A percentile compares a stretch with the other conserved stretches of the same genome.
These are phyloP conservation scores for Jimgerdemannia lactiflua DNA, from an alignment of 192 early-diverging fungal species.

Conservation along the genomic window DNA sequence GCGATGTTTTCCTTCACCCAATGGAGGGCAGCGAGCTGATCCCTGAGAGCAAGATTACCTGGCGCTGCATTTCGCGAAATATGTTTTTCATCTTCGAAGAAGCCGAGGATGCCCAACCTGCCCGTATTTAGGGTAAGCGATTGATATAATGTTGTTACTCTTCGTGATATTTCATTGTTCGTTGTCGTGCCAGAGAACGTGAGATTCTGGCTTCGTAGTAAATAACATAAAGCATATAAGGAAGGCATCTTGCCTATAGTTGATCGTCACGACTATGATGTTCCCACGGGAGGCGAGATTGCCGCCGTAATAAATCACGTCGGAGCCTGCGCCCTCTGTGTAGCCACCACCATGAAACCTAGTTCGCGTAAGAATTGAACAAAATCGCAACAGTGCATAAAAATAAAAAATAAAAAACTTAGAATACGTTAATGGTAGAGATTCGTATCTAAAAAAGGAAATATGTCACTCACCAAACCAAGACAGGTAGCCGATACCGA, in stretches of 20 bases:
- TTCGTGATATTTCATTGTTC: no score
- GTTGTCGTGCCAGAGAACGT: no score
- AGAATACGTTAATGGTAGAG: no score
- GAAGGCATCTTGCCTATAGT: neutral
- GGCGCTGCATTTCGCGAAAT: neutral
- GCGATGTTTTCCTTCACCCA: constrained; percentile 58
- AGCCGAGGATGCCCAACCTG: neutral
- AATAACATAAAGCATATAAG: neutral
- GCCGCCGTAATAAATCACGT: neutral
- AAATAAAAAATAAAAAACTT: no score
- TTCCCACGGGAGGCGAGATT: neutral
- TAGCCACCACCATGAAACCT: neutral
- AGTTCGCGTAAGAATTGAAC: no score
- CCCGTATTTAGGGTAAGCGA: neutral
- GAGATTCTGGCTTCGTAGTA: no score
- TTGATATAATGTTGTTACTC: neutral
- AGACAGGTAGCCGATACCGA: constrained; percentile 29
- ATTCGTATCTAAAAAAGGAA: no score
- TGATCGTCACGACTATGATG: neutral
- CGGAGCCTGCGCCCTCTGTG: neutral
- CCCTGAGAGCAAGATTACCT: constrained; percentile 26
- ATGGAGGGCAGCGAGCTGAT: constrained; percentile 50
- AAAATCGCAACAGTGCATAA: no score
- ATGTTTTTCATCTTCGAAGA: neutral
- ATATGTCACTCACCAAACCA: neutral